These are phyloP conservation scores for Hyaloperonospora arabidopsidis DNA, from an alignment of 352 stramenopile genomes.

Conservation along the genomic window DNA sequence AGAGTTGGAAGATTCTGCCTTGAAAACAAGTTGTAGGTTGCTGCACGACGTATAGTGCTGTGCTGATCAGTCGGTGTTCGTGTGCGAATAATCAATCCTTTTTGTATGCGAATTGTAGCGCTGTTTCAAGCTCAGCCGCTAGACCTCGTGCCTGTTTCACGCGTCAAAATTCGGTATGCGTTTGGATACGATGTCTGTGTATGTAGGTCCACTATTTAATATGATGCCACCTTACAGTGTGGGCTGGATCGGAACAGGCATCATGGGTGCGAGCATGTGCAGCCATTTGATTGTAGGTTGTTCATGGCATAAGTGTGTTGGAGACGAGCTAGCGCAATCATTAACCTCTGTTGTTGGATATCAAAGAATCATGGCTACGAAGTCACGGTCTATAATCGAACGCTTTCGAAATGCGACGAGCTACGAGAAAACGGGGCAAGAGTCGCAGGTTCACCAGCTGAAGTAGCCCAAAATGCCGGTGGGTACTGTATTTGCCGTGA, in stretches of 20 bases:
- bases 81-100: not conserved
- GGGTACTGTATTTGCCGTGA: not conserved
- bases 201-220: not conserved
- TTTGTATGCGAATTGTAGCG: conserved; percentile 16
- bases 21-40: conserved; percentile 45
- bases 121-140: conserved; percentile 54
- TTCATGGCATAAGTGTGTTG: not conserved
- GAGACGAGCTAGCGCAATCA: not conserved
- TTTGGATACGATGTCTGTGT: not conserved
- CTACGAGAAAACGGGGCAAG: conserved; percentile 20
- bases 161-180: conserved; percentile 51
- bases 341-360: not conserved
- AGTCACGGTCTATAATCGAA: conserved; percentile 83
- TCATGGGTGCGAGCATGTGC: conserved; percentile 88
- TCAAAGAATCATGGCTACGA: conserved; percentile 72
- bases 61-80: conserved; percentile 6
- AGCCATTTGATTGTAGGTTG: conserved; percentile 65
- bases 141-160: conserved; percentile 46
- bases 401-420: conserved; percentile 65
- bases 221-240: conserved; percentile 30
- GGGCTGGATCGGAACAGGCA: conserved; percentile 81
- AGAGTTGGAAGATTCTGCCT: conserved; percentile 44
- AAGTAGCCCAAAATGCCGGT: not conserved
- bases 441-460: conserved; percentile 41
- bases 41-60: not conserved